A percentile compares a stretch with the other conserved stretches of the same genome.
Conservation (phyloP, 2,329 filamentous ascomycete genomes). For the Pseudopithomyces maydicus region DNA sequence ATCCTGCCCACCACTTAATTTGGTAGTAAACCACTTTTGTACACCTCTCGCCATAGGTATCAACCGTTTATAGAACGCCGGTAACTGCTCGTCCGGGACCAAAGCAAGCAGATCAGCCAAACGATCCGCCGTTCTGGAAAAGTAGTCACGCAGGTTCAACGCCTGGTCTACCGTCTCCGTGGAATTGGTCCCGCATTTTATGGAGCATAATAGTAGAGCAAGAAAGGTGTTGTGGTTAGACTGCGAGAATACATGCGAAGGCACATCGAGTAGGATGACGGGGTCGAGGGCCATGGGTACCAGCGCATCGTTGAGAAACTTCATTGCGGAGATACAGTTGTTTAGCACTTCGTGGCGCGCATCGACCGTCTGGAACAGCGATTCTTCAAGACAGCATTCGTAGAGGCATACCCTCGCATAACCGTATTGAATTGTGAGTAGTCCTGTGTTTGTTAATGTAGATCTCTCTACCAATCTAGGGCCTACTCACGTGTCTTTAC, state of each 20-base stretch:
- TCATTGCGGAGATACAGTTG: conserved; percentile 9
- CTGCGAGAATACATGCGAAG: conserved; percentile 13
- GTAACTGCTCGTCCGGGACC: conserved; percentile 1
- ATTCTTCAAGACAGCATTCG: conserved; percentile 15
- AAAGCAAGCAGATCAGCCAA: neutral
- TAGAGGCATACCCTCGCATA: conserved; percentile 14
- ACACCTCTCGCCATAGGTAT: conserved; percentile 9
- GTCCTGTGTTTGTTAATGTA: conserved; percentile 1
- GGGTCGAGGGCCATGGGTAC: conserved; percentile 8
- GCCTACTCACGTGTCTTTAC: conserved; percentile 9
- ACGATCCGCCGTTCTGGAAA: conserved; percentile 1
- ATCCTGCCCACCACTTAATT: neutral
- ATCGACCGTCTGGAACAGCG: neutral
- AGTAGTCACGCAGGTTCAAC: conserved; percentile 7
- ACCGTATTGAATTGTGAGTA: conserved; percentile 11
- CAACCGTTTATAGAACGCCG: conserved; percentile 12
- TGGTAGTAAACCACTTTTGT: conserved; percentile 11
- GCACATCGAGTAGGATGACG: conserved; percentile 8
- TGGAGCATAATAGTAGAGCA: conserved; percentile 13
- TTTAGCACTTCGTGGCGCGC: conserved; percentile 8
- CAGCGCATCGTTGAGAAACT: conserved; percentile 8
- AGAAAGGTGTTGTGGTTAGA: conserved; percentile 16
- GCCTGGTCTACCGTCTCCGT: conserved; percentile 5
- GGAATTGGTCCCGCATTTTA: conserved; percentile 11
- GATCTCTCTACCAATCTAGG: neutral